These are phyloP conservation scores for Lecanosticta acicola DNA, from an alignment of 2,329 filamentous ascomycete genomes.

Conservation along the genomic window DNA sequence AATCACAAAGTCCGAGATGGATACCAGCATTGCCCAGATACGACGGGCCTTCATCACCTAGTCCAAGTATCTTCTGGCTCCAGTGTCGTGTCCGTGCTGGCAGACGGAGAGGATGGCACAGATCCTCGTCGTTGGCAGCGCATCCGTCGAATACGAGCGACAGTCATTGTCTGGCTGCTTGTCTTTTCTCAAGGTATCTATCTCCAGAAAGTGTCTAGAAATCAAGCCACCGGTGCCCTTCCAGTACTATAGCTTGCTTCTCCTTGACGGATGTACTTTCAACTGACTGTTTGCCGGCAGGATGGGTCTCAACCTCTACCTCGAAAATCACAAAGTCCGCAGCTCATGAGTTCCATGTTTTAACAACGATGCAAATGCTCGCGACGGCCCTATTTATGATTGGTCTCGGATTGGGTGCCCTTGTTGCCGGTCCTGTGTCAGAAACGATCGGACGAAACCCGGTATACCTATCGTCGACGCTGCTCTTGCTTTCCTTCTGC, in stretches of 20 bases:
- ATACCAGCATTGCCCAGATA: neutral
- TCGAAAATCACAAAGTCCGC: neutral
- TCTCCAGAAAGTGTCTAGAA: no score
- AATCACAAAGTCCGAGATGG: neutral
- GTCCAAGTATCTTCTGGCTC: neutral
- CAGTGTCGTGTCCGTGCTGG: neutral
- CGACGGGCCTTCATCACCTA: neutral
- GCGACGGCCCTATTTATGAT: slow-evolving; percentile 40
- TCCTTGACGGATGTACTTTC: no score
- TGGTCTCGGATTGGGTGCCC: slow-evolving; percentile 36
- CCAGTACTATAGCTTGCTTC: no score
- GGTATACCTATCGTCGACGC: slow-evolving; percentile 19
- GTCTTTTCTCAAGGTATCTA: neutral
- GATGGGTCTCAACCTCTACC: neutral
- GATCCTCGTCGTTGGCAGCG: neutral
- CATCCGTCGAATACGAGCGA: neutral
- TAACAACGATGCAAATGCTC: neutral
- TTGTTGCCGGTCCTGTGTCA: slow-evolving; percentile 36
- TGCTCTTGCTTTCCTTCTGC: slow-evolving; percentile 12
- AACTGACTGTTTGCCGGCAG: no score
- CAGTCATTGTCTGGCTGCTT: neutral
- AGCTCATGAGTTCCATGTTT: neutral
- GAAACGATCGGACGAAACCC: slow-evolving; percentile 29
- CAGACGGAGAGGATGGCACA: neutral
- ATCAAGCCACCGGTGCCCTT: no score